Evolutionary conservation across 306 rosid species (phyloP).

Genomic region (Casuarina glauca): DNA sequence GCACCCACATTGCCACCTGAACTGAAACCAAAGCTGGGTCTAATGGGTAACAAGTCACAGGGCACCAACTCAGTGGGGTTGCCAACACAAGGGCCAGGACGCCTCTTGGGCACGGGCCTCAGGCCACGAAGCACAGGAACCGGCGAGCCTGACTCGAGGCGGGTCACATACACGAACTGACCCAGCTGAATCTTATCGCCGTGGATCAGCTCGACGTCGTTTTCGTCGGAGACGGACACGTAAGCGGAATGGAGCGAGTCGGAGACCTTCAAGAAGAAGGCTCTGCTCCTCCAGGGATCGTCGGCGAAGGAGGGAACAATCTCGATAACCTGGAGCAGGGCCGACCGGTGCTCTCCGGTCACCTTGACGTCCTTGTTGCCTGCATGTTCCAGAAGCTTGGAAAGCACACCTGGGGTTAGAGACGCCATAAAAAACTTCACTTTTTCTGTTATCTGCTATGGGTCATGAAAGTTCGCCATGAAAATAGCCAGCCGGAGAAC

Average conservation of each 20-base stretch:
- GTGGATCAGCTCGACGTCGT: conserved; percentile 54
- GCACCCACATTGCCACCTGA: conserved; percentile 2
- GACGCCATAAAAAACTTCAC: conserved; percentile 53
- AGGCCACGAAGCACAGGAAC: conserved; percentile 61
- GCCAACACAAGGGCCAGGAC: conserved; percentile 53
- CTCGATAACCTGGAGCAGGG: conserved; percentile 68
- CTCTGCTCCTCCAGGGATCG: conserved; percentile 53
- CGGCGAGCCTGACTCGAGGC: conserved; percentile 44
- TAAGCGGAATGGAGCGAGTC: conserved; percentile 68
- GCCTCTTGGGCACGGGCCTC: conserved; percentile 54
- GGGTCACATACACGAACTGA: conserved; percentile 65
- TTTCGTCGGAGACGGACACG: conserved; percentile 51
- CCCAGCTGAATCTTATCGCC: conserved; percentile 61
- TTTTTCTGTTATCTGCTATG: not conserved
- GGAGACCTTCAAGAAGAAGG: conserved; percentile 73
- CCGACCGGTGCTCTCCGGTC: conserved; percentile 64
- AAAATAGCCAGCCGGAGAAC: not conserved
- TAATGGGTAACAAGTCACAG: conserved; percentile 32
- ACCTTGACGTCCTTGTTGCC: conserved; percentile 42
- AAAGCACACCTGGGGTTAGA: conserved; percentile 66
- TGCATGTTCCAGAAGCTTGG: conserved; percentile 63
- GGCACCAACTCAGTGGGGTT: conserved; percentile 61
- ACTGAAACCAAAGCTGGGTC: conserved; percentile 16
- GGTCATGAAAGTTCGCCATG: not conserved
- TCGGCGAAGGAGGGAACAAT: conserved; percentile 59